A percentile compares a stretch with the other conserved stretches of the same genome.
Conservation (phyloP, 306 rosid genomes). For the Rosa multiflora region DNA sequence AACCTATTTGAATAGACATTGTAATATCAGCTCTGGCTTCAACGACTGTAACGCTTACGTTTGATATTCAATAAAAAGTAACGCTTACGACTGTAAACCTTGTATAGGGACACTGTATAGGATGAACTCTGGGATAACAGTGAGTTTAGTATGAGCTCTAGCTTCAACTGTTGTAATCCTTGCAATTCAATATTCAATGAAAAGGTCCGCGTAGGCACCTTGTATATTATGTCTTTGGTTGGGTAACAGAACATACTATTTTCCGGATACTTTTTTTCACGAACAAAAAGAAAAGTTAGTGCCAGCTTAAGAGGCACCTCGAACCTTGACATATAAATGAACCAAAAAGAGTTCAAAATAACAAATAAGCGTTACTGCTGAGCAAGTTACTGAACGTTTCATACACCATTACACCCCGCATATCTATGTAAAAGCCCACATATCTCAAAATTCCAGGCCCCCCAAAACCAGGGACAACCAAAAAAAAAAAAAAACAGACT, state of each 20-base stretch:
- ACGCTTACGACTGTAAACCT: too few species aligned
- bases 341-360: neutral
- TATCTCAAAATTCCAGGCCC: neutral
- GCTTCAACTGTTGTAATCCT: neutral
- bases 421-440: neutral
- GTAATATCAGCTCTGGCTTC: neutral
- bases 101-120: neutral
- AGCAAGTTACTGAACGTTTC: neutral
- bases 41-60: neutral
- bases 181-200: neutral
- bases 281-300: neutral
- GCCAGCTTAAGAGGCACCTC: slow-evolving; percentile 18
- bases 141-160: neutral
- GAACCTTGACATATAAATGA: slow-evolving; percentile 5
- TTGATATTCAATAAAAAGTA: neutral
- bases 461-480: neutral
- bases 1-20: neutral
- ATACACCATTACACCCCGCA: neutral
- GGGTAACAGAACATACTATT: neutral
- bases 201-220: neutral
- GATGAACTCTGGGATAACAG: neutral
- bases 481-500: too few species aligned
- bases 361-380: neutral
- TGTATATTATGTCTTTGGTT: neutral
- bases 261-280: neutral